Base-by-base conservation (phyloP, 1,284 basidiomycete genomes). In the Sanghuangporus baumii region DNA sequence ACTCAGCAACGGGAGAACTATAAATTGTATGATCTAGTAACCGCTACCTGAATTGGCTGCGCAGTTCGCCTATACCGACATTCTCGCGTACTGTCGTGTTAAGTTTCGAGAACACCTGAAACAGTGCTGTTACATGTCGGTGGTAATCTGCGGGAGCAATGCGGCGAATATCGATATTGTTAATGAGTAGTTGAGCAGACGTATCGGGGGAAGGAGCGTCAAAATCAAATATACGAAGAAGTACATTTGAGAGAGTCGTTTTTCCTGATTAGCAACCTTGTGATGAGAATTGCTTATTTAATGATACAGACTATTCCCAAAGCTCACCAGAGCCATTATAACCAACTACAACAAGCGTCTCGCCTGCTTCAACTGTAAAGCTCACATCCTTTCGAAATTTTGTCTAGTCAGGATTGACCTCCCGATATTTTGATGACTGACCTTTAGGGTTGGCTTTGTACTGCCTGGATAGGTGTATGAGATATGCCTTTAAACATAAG, bases 31-130 rank as follows among this genome's bases (percentile, higher is more conserved):
- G 31, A 16, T 66, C 37, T 54, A 31, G 11, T 20, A 23, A 48
- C 20, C 18, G 6, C 52, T 37, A 54, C 52, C 52, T 59, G 50
- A 76, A 69, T 36, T 64, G 34, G 57, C 26, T 64, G 31, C 65
- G 56, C 26, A 91, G 79, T 69, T 81, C 81, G 23, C 92, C 92
- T 3, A 93, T 74, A 16, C 91, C 92, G 26, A 92, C 85, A 69
- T 93, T 93, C 69, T 91, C 87, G 65, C 84, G 79, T 18, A 91
- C 79, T 0, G 88, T 83, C 11, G 87, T 81, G 69, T 84, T 86
- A 72, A 89, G 92, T 71, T 87, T 87, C 37, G 86, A 86, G 73
- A 92, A 93, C 52, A 86, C 85, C 72, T 94, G 92, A 72, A 94
- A 90, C 18, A 93, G 86, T n/a, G 86, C 86, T 8, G 87, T 86